phyloP scores from a whole-genome alignment of 495 filamentous ascomycete genomes.

The Symbiotaphrina buchneri region DNA sequence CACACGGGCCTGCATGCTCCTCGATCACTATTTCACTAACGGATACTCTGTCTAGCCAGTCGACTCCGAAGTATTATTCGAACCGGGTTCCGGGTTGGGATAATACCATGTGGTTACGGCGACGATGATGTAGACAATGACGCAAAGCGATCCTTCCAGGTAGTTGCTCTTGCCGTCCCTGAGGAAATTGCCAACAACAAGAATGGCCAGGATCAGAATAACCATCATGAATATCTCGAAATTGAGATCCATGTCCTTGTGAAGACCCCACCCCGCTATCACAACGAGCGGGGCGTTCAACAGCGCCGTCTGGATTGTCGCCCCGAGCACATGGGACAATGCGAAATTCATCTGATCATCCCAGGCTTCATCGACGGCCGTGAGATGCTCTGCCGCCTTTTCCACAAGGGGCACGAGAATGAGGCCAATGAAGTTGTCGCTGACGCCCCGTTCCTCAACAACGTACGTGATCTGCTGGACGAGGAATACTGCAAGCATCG shows the following conservation, averaged over 20 bases:
- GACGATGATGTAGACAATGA: slow-evolving; percentile 25
- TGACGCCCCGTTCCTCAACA: slow-evolving; percentile 36
- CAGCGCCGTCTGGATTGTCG: slow-evolving; percentile 75
- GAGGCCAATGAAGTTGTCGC: slow-evolving; percentile 61
- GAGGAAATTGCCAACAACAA: slow-evolving; percentile 37
- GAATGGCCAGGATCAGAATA: slow-evolving; percentile 62
- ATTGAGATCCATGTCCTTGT: slow-evolving; percentile 48
- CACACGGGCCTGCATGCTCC: too few species aligned
- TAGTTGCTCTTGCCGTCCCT: slow-evolving; percentile 21
- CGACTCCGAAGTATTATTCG: slow-evolving; percentile 11
- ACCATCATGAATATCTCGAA: slow-evolving; percentile 84
- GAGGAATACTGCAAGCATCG: slow-evolving; percentile 59
- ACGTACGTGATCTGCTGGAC: slow-evolving; percentile 62
- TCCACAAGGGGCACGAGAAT: slow-evolving; percentile 71
- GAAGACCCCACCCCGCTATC: slow-evolving; percentile 65
- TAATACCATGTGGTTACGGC: slow-evolving; percentile 29
- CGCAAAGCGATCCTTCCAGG: slow-evolving; percentile 18
- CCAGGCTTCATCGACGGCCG: slow-evolving; percentile 79
- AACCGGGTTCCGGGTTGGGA: slow-evolving; percentile 13
- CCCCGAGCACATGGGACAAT: slow-evolving; percentile 69
- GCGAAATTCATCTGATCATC: slow-evolving; percentile 81
- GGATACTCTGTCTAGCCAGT: too few species aligned
- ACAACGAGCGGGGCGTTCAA: slow-evolving; percentile 73
- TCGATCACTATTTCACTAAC: too few species aligned
- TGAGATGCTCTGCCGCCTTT: slow-evolving; percentile 79